These are phyloP conservation scores for Royoungia palumana DNA, from an alignment of 768 basidiomycete genomes.

Conservation along the genomic window DNA sequence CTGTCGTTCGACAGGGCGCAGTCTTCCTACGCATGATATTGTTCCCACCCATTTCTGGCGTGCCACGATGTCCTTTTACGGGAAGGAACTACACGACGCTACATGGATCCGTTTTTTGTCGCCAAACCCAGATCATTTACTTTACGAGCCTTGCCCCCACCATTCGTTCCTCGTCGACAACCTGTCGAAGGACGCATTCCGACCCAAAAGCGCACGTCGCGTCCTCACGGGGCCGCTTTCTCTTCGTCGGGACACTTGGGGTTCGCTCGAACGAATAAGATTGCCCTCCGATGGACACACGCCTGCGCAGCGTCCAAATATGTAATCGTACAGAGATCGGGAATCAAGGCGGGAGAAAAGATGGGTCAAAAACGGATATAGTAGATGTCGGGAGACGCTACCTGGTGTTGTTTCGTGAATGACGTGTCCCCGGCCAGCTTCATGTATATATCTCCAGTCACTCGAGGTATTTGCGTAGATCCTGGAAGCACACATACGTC, in stretches of 20 bases:
- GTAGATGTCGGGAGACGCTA: constrained; percentile 29
- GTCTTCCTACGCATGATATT: not conserved
- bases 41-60: constrained; percentile 1
- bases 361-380: constrained; percentile 12
- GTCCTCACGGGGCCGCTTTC: constrained; percentile 12
- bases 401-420: constrained; percentile 95
- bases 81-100: not conserved
- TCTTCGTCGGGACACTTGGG: constrained; percentile 72
- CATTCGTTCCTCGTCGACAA: not conserved
- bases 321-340: not conserved
- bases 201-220: constrained; percentile 4
- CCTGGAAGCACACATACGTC: constrained; percentile 41
- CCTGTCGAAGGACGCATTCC: not conserved
- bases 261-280: constrained; percentile 77
- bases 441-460: constrained; percentile 85
- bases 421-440: constrained; percentile 71
- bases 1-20: constrained; percentile 2
- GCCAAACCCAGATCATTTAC: not conserved
- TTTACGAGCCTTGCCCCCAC: not conserved
- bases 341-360: constrained; percentile 8
- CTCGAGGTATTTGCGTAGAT: constrained; percentile 93
- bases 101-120: constrained; percentile 1
- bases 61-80: not conserved
- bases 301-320: constrained; percentile 43
- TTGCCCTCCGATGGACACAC: constrained; percentile 86